Base-by-base conservation (phyloP, 371 early-diverging fungal genomes). In the Rhizopus arrhizus region DNA sequence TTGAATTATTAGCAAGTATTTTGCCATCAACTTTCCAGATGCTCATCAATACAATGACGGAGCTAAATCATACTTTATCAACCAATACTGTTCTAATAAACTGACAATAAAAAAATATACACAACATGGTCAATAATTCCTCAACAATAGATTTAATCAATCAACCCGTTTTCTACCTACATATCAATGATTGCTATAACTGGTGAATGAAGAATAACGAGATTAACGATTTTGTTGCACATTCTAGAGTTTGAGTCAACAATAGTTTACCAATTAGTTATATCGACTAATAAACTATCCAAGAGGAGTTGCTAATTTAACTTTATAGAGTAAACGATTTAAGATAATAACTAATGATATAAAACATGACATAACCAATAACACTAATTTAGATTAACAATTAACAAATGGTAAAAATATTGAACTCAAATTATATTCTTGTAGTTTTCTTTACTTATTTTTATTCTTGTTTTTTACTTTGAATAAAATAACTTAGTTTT, bases 31-130 rank as follows among this genome's bases (percentile, higher is more conserved):
- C 40, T 40, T 40, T 40, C 40, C 40, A 40, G 40, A 40, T 40
- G 12, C 10, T 40, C 40, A 40, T 40, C 40, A 40, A 40, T 40
- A 40, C 40, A 40, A 40, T 40, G 40, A 40, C 40, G 40, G 40
- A 40, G 40, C 40, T 40, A 40, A 40, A 40, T 40, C 40, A 12
- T 40, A 40, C 40, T 40, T 40, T 40, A 40, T 40, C 40, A 40
- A 40, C 40, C 40, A 40, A 40, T 40, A 40, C 40, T 40, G 40
- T 40, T 40, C 40, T 40, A 40, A 40, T 40, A 40, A 40, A 40
- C 40, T 40, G 40, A 40, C 40, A 40, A 40, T 40, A 40, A 40
- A 40, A 40, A 40, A 40, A 40, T 40, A 40, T 40, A 40, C 40
- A 40, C 40, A 40, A 40, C 40, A 40, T 40, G 40, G 40, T 40